These are phyloP conservation scores for Salix suchowensis DNA, from an alignment of 345 rosid genomes.

Conservation along the genomic window DNA sequence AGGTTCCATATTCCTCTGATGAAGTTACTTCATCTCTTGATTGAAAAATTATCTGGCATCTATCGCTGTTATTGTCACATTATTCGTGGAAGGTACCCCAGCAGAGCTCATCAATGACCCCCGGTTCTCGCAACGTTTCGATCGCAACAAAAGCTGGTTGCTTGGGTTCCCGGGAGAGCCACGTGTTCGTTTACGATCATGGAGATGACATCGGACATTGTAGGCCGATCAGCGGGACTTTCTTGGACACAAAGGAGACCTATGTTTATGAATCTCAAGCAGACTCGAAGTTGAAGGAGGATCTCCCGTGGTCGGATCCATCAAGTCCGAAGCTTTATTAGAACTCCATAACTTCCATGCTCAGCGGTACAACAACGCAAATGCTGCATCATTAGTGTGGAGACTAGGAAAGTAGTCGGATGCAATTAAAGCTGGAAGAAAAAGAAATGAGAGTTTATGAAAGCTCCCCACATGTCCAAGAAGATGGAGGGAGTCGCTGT, in stretches of 20 bases:
- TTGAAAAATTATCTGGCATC: background rate
- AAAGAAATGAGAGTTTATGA: background rate
- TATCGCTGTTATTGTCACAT: background rate
- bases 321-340: background rate
- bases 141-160: background rate
- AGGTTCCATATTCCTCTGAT: no score
- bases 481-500: background rate
- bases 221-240: conserved; percentile 6
- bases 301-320: no score
- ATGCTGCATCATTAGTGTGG: background rate
- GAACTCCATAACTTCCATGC: background rate
- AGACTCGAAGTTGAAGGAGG: background rate
- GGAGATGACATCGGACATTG: conserved; percentile 5
- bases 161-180: background rate
- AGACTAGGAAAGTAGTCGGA: background rate
- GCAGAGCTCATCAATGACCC: background rate
- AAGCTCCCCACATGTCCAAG: background rate
- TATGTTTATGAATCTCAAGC: background rate
- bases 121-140: background rate
- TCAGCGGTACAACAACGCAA: background rate
- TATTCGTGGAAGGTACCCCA: background rate
- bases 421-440: background rate
- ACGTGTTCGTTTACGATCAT: background rate
- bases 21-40: no score
- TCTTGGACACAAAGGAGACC: background rate